A percentile compares a stretch with the other conserved stretches of the same genome.
Conservation (phyloP, 2,329 filamentous ascomycete species). For the Curvularia verruculosa region DNA sequence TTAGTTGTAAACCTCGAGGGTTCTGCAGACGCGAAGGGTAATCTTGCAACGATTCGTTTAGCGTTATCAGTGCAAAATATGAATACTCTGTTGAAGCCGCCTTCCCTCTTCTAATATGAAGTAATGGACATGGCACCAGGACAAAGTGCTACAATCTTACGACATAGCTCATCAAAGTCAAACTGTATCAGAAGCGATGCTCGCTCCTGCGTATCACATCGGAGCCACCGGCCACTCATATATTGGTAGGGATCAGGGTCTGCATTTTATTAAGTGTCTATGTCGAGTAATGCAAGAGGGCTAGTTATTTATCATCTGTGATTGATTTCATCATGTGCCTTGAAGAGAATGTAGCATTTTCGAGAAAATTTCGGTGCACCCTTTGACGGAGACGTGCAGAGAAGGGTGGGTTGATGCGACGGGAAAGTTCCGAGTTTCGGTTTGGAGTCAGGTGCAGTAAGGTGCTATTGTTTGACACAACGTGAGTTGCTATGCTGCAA, state of each 20-base stretch:
- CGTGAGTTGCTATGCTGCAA: no score
- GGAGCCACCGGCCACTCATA: neutral
- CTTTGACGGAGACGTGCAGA: no score
- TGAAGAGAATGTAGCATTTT: neutral
- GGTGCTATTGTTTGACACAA: no score
- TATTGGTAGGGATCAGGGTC: neutral
- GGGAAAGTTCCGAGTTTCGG: no score
- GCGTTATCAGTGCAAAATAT: conserved; percentile 51
- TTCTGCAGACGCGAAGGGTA: conserved; percentile 52
- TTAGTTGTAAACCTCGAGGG: conserved; percentile 46
- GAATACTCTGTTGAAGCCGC: conserved; percentile 54
- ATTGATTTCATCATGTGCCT: neutral
- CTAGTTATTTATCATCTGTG: neutral
- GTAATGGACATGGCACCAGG: conserved; percentile 44
- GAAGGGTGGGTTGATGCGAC: no score
- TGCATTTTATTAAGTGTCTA: neutral
- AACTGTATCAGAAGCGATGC: conserved; percentile 49
- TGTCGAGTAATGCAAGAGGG: neutral
- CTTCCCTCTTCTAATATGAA: conserved; percentile 52
- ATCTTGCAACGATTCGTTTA: conserved; percentile 48
- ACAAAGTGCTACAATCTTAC: conserved; percentile 46
- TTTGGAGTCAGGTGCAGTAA: no score
- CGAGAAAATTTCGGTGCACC: no score
- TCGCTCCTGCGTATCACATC: conserved; percentile 30
- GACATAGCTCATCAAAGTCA: conserved; percentile 50